Evolutionary conservation across 768 basidiomycete species (phyloP).

Genomic region (Suillus americanus): DNA sequence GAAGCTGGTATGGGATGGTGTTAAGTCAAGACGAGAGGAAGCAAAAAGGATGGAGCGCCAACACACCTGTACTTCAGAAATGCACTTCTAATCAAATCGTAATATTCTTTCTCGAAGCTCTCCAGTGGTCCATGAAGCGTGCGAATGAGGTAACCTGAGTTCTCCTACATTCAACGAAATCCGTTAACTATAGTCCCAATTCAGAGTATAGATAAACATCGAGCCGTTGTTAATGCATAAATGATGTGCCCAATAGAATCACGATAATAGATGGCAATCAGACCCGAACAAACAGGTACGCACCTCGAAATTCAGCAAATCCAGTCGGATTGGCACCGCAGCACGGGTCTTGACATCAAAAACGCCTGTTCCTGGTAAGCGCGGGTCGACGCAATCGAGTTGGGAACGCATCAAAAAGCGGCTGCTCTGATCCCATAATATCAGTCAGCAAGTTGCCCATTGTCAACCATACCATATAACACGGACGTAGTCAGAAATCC

Average conservation of each 20-base stretch:
- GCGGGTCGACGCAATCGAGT: slow-evolving; percentile 79
- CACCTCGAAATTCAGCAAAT: slow-evolving; percentile 81
- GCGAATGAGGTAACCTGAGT: slow-evolving; percentile 75
- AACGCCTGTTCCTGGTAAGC: slow-evolving; percentile 85
- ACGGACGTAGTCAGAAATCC: neutral
- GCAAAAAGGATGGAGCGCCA: neutral
- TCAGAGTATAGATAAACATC: neutral
- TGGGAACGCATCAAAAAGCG: slow-evolving; percentile 91
- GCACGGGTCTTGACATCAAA: slow-evolving; percentile 98
- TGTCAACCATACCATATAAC: neutral
- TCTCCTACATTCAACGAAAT: slow-evolving; percentile 49
- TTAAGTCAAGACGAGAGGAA: neutral
- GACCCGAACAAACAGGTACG: neutral
- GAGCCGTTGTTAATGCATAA: neutral
- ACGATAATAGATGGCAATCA: neutral
- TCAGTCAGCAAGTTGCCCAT: neutral
- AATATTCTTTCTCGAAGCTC: slow-evolving; percentile 93
- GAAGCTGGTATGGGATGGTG: slow-evolving; percentile 52
- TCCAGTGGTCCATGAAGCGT: slow-evolving; percentile 59
- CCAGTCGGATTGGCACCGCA: slow-evolving; percentile 78
- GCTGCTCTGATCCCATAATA: slow-evolving; percentile 29
- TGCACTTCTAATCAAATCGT: slow-evolving; percentile 90
- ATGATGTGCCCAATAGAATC: neutral
- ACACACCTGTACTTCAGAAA: slow-evolving; percentile 89
- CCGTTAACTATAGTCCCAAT: neutral